phyloP scores from a whole-genome alignment of 1,284 basidiomycete species.

The Cryptococcus wingfieldii region DNA sequence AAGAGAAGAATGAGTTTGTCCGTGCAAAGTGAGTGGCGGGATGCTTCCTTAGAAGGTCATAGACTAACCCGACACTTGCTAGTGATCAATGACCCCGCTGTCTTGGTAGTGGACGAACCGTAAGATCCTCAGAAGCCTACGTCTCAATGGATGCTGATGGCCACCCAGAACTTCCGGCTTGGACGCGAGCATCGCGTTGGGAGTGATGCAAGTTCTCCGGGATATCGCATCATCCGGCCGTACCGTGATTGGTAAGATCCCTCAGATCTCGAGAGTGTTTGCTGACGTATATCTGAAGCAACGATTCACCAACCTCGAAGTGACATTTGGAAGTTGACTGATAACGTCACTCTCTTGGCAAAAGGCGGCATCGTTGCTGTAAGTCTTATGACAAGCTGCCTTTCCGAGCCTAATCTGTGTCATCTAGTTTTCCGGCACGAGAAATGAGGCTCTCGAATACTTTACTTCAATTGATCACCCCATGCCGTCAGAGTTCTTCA shows the following conservation, averaged over 20 bases:
- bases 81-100: conserved; percentile 52
- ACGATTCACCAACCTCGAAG: conserved; percentile 57
- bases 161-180: conserved; percentile 48
- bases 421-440: conserved; percentile 26
- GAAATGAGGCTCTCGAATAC: conserved; percentile 36
- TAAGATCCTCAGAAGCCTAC: conserved; percentile 10
- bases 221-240: conserved; percentile 54
- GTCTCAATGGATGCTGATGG: neutral
- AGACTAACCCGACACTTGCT: neutral
- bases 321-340: conserved; percentile 53
- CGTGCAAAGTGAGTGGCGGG: conserved; percentile 47
- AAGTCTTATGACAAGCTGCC: conserved; percentile 1
- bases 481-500: conserved; percentile 46
- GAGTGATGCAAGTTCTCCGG: conserved; percentile 49
- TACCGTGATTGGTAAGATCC: conserved; percentile 51
- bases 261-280: neutral
- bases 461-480: conserved; percentile 44
- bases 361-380: conserved; percentile 53
- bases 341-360: conserved; percentile 54
- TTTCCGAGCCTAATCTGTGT: neutral
- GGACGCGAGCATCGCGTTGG: conserved; percentile 54
- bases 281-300: conserved; percentile 30
- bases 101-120: conserved; percentile 52
- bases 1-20: conserved; percentile 56
- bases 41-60: neutral